Conservation (phyloP, 257 asterid genomes). For the Paraleonurus japonicus region DNA sequence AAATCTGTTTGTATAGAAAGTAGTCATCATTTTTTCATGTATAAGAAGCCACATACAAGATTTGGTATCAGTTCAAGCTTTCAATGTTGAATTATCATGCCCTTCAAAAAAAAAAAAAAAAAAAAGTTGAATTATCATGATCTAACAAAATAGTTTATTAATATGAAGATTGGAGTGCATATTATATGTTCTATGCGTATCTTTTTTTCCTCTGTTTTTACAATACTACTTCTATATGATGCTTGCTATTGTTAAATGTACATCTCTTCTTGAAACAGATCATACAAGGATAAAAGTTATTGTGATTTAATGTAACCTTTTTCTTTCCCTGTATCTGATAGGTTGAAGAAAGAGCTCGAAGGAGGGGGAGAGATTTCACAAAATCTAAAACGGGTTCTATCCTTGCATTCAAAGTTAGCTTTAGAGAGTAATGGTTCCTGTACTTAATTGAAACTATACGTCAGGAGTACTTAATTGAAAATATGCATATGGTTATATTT, state of each 20-base stretch:
- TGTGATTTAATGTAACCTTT: background rate
- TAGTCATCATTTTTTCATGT: background rate
- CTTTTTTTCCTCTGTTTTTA: background rate
- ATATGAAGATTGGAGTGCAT: background rate
- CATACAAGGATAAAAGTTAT: background rate
- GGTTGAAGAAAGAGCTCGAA: conserved; percentile 94
- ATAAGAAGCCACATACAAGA: background rate
- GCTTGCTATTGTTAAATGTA: background rate
- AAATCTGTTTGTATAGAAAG: background rate
- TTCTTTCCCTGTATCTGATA: conserved; percentile 33
- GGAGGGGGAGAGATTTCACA: conserved; percentile 66
- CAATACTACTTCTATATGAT: background rate
- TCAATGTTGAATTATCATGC: background rate
- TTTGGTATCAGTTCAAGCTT: background rate
- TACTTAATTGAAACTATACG: background rate
- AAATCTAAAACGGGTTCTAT: conserved; percentile 94
- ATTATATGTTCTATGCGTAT: background rate
- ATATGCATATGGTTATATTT: background rate
- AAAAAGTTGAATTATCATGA: background rate
- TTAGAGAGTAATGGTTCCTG: conserved; percentile 74
- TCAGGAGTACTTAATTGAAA: background rate
- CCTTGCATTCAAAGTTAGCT: conserved; percentile 98
- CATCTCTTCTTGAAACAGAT: background rate
- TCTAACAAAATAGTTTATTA: background rate
- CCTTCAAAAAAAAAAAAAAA: too few relatives aligned